Conservation (phyloP, 2,329 filamentous ascomycete genomes). For the Fusarium hostae region DNA sequence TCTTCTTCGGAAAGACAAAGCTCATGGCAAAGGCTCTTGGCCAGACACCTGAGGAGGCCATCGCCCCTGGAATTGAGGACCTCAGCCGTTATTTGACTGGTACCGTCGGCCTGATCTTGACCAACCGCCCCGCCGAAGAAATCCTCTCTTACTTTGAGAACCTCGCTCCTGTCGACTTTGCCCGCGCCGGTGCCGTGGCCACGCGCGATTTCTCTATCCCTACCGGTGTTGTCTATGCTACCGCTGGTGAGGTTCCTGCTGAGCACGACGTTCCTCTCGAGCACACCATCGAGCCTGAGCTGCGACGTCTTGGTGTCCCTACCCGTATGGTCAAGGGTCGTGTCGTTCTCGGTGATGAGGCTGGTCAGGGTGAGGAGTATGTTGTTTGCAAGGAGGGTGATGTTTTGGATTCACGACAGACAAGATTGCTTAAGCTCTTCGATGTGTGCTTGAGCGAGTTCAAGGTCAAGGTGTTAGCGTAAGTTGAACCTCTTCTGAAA, state of each 20-base stretch:
- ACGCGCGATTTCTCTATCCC: slow-evolving; percentile 83
- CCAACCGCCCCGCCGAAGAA: slow-evolving; percentile 75
- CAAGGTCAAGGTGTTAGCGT: slow-evolving; percentile 80
- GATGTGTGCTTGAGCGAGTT: slow-evolving; percentile 92
- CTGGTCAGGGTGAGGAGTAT: slow-evolving; percentile 69
- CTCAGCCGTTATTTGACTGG: slow-evolving; percentile 78
- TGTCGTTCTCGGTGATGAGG: slow-evolving; percentile 74
- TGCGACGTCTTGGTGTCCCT: slow-evolving; percentile 89
- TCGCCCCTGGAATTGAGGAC: slow-evolving; percentile 79
- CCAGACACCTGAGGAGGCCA: slow-evolving; percentile 78
- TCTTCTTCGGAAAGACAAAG: slow-evolving; percentile 99
- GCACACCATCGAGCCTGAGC: slow-evolving; percentile 89
- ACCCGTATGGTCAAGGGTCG: slow-evolving; percentile 89
- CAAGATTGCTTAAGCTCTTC: slow-evolving; percentile 92
- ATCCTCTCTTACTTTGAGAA: slow-evolving; percentile 78
- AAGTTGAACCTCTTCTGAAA: slow-evolving; percentile 50
- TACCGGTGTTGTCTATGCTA: slow-evolving; percentile 82
- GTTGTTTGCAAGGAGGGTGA: slow-evolving; percentile 87
- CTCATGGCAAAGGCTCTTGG: slow-evolving; percentile 98
- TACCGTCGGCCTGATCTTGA: slow-evolving; percentile 91
- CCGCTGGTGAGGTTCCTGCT: slow-evolving; percentile 79
- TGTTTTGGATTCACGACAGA: slow-evolving; percentile 89
- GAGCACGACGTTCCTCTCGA: slow-evolving; percentile 89
- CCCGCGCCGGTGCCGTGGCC: slow-evolving; percentile 83
- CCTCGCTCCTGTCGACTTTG: slow-evolving; percentile 85